Evolutionary conservation across 225 moss, liverwort and hornwort genomes (phyloP), one percentile per base, ranked within the genome.

Genomic region (Polytrichum formosum): DNA sequence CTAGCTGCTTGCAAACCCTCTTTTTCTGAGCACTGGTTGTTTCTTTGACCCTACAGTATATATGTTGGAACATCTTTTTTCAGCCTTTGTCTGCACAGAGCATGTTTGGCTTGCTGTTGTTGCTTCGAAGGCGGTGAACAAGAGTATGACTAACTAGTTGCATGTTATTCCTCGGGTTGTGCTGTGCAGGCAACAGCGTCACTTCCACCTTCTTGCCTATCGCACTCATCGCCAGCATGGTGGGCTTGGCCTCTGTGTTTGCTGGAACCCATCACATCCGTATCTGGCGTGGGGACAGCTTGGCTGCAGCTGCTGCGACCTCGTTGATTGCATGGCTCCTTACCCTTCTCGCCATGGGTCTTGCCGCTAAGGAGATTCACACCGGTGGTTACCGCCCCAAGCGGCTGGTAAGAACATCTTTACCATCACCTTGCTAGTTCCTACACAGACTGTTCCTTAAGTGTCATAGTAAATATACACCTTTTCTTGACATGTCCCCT

Each of bases 281-380:
- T 18, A 26, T 68, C 35, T 62, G 37, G 61, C 23, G 71, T 19
- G 26, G 22, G 26, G 71, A 63, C 5, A 72, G 22, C 18, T 18
- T 72, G 26, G 13, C 71, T 20, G 71, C 62, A 13, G 71, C 63
- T 25, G 23, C 61, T 27, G 35, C 71, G 5, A 26, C 63, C 5
- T n/a, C 71, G 5, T 27, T 68, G 67, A 68, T 68, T 8, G 67
- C 67, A 25, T 68, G 67, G 67, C 67, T 68, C 9, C 67, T 62
- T 13, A 53, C 63, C 18, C 63, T 72, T 4, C 35, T 72, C 20
- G 71, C 71, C 37, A 72, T 72, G 71, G 71, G 73, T 18, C 54
- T 73, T 30, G 73, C 73, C 20, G 23, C 27, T 56, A 73, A 73
- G 64, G 64, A 73, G 31, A 73, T 73, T 65, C 55, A 73, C 65